These are phyloP conservation scores for Rhizoctonia solani DNA, from an alignment of 1,284 basidiomycete species.

Conservation along the genomic window DNA sequence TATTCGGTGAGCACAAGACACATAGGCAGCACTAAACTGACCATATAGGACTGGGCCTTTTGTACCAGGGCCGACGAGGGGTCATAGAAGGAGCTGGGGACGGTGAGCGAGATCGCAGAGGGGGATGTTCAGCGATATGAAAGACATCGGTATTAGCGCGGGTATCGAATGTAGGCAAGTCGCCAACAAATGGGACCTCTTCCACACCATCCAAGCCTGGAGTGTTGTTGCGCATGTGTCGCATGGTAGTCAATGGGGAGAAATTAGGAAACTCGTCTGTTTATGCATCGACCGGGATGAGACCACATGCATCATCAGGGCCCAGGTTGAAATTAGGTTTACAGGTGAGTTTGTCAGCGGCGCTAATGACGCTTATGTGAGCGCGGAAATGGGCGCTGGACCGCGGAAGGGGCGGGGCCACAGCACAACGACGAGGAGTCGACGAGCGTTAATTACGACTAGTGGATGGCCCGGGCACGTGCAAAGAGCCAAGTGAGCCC, in stretches of 20 bases:
- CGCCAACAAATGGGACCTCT: not conserved
- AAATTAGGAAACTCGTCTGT: not conserved
- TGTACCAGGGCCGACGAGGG: conserved; percentile 28
- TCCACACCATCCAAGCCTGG: not conserved
- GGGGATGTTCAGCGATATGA: not conserved
- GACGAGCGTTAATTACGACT: not conserved
- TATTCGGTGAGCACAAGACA: not conserved
- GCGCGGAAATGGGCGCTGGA: not conserved
- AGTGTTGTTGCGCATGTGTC: conserved; percentile 2
- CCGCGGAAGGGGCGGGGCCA: not conserved
- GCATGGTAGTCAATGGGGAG: not conserved
- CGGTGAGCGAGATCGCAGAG: conserved; percentile 17
- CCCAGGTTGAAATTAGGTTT: too few species aligned
- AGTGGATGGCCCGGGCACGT: not conserved
- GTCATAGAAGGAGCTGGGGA: not conserved
- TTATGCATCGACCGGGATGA: conserved; percentile 1
- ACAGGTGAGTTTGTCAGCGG: too few species aligned
- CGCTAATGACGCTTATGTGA: too few species aligned
- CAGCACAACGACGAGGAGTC: too few species aligned
- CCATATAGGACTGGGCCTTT: conserved; percentile 26
- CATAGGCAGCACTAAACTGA: not conserved
- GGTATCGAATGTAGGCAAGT: conserved; percentile 24
- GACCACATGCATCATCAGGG: not conserved
- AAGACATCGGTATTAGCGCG: conserved; percentile 16
- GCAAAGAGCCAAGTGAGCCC: not conserved